Evolutionary conservation across 192 early-diverging fungal species (phyloP), one percentile per base, ranked within the genome.

Genomic region (Lobulomyces angularis): DNA sequence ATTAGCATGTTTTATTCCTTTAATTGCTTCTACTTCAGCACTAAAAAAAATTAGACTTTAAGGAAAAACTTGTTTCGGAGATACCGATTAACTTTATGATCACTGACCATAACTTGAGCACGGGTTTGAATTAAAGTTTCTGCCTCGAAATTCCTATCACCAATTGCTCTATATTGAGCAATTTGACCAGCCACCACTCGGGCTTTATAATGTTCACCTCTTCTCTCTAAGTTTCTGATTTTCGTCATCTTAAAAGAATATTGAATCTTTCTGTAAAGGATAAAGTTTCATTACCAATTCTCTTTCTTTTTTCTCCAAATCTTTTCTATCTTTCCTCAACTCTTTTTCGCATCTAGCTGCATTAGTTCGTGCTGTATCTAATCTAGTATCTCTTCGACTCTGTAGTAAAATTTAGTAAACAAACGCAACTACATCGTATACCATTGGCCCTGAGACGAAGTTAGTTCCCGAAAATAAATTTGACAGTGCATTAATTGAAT

Each of bases 161-260:
- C 34, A 8, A 53, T 48, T 8, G 40, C 44, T 14, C 66, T 45
- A 35, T 54, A 61, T 33, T 53, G 48, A 17, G 55, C 37, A 26
- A 69, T 44, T 40, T 64, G 61, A 23, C 46, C 32, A 5, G 66
- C 61, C 11, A 64, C 41, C 25, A 58, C 50, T 38, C 51, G 45
- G 7, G 66, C 66, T 50, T 69, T 69, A 35, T 51, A 45, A n/a
- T 53, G 23, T 27, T 69, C 66, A 6, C 61, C 66, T 30, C 53
- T 55, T 25, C 32, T 27, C 11, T 45, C 44, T 34, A 45, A 51
- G 3, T 43, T 27, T 5, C 55, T 17, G 16, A 64, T 36, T 36
- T 69, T 48, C n/a, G 22, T 20, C 40, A 68, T 55, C 65, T 66
- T 32, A 39, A 11, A 8, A n/a, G 8, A 5, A 3, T 14, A n/a